phyloP scores from a whole-genome alignment of 306 rosid species.

The Quercus dentata region DNA sequence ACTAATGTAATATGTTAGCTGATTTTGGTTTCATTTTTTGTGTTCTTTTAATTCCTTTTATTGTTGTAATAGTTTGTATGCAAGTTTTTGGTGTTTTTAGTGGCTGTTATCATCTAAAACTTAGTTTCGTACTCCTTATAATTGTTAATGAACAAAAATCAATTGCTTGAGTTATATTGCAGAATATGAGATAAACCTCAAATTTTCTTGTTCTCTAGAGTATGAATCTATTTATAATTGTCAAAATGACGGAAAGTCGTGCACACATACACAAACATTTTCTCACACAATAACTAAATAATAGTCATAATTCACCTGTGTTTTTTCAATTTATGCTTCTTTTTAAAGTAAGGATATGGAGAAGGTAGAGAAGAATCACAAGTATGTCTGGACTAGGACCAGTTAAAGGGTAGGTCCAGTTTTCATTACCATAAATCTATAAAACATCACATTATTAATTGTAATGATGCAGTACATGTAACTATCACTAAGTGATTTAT shows the following conservation, averaged over 20 bases:
- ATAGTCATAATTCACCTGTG: not conserved
- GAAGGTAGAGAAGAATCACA: not conserved
- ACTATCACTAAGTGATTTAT: not conserved
- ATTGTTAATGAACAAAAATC: not conserved
- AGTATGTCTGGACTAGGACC: not conserved
- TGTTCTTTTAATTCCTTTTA: not conserved
- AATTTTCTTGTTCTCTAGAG: not conserved
- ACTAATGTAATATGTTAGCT: slow-evolving; percentile 7
- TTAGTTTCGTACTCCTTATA: not conserved
- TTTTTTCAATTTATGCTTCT: not conserved
- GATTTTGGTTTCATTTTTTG: not conserved
- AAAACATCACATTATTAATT: not conserved
- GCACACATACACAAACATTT: not conserved
- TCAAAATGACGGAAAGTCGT: not conserved
- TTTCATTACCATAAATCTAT: not conserved
- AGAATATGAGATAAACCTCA: slow-evolving; percentile 16
- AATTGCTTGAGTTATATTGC: not conserved
- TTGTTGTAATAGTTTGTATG: not conserved
- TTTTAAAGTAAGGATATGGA: not conserved
- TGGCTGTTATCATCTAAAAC: not conserved
- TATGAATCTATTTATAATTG: not conserved
- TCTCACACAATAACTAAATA: not conserved
- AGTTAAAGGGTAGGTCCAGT: not conserved
- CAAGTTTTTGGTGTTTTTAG: not conserved
- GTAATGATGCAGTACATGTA: not conserved